phyloP scores from a whole-genome alignment of 2,329 filamentous ascomycete species.

The Cercospora canescens region DNA sequence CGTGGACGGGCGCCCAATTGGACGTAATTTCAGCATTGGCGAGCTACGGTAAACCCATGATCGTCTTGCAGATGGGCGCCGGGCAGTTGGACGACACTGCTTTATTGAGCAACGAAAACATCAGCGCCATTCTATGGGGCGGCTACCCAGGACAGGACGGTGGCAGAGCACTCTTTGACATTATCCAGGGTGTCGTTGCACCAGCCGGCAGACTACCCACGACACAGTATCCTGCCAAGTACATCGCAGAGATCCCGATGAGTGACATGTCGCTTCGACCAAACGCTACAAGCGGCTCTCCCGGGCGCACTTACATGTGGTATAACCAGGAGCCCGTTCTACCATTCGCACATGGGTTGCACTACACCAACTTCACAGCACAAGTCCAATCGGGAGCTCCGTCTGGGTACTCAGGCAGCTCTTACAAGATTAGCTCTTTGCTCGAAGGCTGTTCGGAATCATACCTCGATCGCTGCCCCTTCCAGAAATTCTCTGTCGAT shows the following conservation, averaged over 20 bases:
- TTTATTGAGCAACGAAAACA: slow-evolving; percentile 48
- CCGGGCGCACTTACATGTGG: slow-evolving; percentile 62
- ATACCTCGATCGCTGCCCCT: slow-evolving; percentile 46
- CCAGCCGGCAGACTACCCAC: slow-evolving; percentile 57
- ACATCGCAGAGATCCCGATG: slow-evolving; percentile 53
- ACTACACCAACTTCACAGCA: slow-evolving; percentile 58
- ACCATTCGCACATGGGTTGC: slow-evolving; percentile 57
- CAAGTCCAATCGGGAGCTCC: slow-evolving; percentile 14
- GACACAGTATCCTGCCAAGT: slow-evolving; percentile 57
- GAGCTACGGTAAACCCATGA: slow-evolving; percentile 48
- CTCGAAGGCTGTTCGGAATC: slow-evolving; percentile 37
- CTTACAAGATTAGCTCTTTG: slow-evolving; percentile 41
- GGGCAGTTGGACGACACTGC: slow-evolving; percentile 54
- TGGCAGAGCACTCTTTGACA: slow-evolving; percentile 55
- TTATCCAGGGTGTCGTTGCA: slow-evolving; percentile 52
- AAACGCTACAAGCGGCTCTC: slow-evolving; percentile 39
- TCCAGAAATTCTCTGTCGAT: slow-evolving; percentile 44
- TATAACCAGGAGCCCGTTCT: slow-evolving; percentile 53
- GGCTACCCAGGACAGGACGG: slow-evolving; percentile 63
- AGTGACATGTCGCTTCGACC: slow-evolving; percentile 59
- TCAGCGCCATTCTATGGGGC: slow-evolving; percentile 57
- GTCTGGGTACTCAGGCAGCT: slow-evolving; percentile 15
- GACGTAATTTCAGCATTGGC: slow-evolving; percentile 53
- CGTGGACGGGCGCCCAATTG: slow-evolving; percentile 55
- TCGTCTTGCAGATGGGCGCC: slow-evolving; percentile 56